Conservation (phyloP, 2,329 filamentous ascomycete genomes). For the Myotisia sp. region DNA sequence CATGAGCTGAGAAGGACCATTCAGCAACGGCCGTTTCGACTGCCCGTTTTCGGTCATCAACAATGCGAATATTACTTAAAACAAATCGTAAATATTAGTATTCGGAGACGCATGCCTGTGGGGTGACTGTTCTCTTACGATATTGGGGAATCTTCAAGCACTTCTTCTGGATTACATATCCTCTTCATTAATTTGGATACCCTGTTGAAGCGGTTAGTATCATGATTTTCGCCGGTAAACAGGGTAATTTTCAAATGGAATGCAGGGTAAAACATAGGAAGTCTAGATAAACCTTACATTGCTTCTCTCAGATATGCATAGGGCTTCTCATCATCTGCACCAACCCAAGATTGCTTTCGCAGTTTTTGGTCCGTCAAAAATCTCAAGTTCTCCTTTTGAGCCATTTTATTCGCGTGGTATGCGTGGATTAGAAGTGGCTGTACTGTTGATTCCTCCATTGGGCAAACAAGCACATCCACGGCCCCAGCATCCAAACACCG, state of each 20-base stretch:
- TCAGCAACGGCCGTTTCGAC: conserved; percentile 57
- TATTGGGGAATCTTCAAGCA: conserved; percentile 47
- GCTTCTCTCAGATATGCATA: conserved; percentile 82
- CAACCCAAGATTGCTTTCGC: conserved; percentile 83
- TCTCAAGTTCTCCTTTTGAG: conserved; percentile 56
- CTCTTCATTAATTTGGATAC: conserved; percentile 79
- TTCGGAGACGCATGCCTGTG: too few relatives aligned
- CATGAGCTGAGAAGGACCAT: conserved; percentile 84
- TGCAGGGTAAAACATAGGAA: conserved; percentile 7
- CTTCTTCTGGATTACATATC: conserved; percentile 60
- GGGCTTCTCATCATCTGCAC: conserved; percentile 67
- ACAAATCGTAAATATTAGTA: too few relatives aligned
- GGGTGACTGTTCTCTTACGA: conserved; percentile 35
- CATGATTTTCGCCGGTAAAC: too few relatives aligned
- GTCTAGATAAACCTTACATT: conserved; percentile 40
- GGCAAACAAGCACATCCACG: conserved; percentile 69
- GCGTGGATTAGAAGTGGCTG: conserved; percentile 68
- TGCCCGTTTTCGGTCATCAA: conserved; percentile 47
- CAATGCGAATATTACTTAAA: conserved; percentile 50
- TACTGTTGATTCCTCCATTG: conserved; percentile 58
- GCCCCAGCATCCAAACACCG: conserved; percentile 76
- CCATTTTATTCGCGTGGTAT: conserved; percentile 67
- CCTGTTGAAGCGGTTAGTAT: too few relatives aligned
- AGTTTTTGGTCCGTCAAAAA: conserved; percentile 58
- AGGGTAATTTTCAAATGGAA: conserved; percentile 8